Base-by-base conservation (phyloP, 306 rosid species). In the Trifolium subterraneum region DNA sequence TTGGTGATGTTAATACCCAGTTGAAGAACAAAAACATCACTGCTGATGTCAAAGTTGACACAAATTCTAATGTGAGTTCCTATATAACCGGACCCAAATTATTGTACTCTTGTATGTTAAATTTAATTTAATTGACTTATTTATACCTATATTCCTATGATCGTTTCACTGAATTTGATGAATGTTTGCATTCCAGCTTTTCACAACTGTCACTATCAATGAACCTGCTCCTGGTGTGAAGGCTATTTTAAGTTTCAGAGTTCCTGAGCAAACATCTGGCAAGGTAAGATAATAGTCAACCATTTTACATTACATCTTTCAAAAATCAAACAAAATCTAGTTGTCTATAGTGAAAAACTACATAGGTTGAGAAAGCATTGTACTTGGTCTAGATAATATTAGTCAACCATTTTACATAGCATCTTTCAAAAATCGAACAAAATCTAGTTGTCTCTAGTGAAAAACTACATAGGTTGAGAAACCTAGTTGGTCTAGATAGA, bases 261-360 rank as follows among this genome's bases (percentile, higher is more conserved):
- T 91, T 82, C 98, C 98, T 55, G 98, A 94, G 74, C 97, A 92
- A 64, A 90, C 89, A 79, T 91, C 98, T 79, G 96, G 97, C 66
- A 94, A 91, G 98, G 98, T 94, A 68, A 83, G 88, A 81, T 68
- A 64, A 11, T 72, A 23, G 3, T 2, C 29, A 25, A 45, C 56
- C 66, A 55, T 62, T 39, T 67, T 68, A 61, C 38, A 8, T 63
- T 1, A 29, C 20, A 71, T 29, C 56, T 29, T 62, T 69, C 3
- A 41, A 61, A 56, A 11, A 25, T 38, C 4, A 10, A 42, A 13
- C 16, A 59, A 38, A 33, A 64, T 39, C 18, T 36, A 45, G 23
- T 41, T 61, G 18, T 41, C 2, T 31, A 3, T 22, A 35, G 47
- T 22, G 50, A 12, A 27, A 27, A 16, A n/a, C 20, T 39, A 18